Percentiles rank a stretch among this genome's conserved stretches.
These are phyloP conservation scores for Solanum pennellii DNA, from an alignment of 257 asterid genomes.

Conservation along the genomic window DNA sequence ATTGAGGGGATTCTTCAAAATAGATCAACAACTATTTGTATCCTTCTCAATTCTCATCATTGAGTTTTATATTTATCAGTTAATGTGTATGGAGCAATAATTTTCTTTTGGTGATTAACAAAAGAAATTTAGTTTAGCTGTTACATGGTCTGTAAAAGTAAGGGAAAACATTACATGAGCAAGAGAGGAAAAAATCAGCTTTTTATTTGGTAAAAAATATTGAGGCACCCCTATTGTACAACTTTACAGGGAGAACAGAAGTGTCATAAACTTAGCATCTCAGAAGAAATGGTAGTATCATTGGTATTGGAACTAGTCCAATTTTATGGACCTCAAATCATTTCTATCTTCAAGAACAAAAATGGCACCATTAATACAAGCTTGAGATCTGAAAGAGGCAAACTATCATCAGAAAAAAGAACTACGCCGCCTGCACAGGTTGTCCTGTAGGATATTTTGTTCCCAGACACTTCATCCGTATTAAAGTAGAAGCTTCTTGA, in stretches of 20 bases:
- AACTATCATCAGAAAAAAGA: neutral
- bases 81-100: neutral
- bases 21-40: neutral
- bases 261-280: neutral
- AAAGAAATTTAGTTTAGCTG: neutral
- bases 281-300: neutral
- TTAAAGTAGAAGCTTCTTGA: conserved; percentile 70
- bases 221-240: neutral
- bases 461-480: neutral
- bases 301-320: neutral
- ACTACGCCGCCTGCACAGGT: neutral
- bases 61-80: neutral
- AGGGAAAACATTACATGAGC: neutral
- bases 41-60: neutral
- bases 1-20: neutral
- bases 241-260: neutral
- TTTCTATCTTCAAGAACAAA: neutral
- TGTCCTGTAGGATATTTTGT: neutral
- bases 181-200: neutral
- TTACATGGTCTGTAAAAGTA: neutral
- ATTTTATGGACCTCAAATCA: neutral
- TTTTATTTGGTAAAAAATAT: neutral
- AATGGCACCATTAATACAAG: neutral
- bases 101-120: neutral
- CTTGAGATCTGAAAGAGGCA: neutral